Percentiles rank a stretch among this genome's conserved stretches.
Evolutionary conservation across 176 grass and related monocot species (phyloP).

Genomic region (Oryza longistaminata): DNA sequence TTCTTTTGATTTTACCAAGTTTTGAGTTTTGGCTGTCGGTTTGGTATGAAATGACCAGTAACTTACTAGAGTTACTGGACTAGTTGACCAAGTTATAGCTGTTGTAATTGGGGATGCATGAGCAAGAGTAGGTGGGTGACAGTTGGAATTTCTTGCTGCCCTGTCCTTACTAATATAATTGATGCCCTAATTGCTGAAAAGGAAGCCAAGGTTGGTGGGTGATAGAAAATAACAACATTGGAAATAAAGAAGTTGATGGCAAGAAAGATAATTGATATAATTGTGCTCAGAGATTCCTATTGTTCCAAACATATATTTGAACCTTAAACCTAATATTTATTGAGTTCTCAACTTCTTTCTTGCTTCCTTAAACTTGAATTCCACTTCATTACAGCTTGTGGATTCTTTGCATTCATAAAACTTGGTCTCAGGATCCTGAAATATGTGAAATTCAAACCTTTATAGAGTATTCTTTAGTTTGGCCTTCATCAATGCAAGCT

Average conservation of each 20-base stretch:
- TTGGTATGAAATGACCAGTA: neutral
- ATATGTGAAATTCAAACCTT: neutral
- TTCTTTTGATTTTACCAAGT: neutral
- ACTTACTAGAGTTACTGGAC: neutral
- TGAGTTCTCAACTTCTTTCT: neutral
- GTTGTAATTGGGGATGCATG: neutral
- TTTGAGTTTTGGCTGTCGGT: neutral
- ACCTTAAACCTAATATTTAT: neutral
- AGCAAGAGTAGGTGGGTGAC: neutral
- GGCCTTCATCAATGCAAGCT: neutral
- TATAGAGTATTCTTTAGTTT: neutral
- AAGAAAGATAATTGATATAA: neutral
- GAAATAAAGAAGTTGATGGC: neutral
- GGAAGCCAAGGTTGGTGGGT: slow-evolving; percentile 24
- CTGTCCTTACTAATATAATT: neutral
- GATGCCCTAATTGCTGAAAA: slow-evolving; percentile 4
- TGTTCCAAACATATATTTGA: neutral
- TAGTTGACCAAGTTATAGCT: slow-evolving; percentile 10
- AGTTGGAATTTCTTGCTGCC: slow-evolving; percentile 6
- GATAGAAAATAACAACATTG: neutral
- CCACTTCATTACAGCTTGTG: neutral
- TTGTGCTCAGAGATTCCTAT: neutral
- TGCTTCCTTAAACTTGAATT: neutral
- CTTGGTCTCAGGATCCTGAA: neutral
- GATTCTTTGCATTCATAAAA: neutral